Evolutionary conservation across 352 stramenopile species (phyloP).

Genomic region (Pythium monospermum): DNA sequence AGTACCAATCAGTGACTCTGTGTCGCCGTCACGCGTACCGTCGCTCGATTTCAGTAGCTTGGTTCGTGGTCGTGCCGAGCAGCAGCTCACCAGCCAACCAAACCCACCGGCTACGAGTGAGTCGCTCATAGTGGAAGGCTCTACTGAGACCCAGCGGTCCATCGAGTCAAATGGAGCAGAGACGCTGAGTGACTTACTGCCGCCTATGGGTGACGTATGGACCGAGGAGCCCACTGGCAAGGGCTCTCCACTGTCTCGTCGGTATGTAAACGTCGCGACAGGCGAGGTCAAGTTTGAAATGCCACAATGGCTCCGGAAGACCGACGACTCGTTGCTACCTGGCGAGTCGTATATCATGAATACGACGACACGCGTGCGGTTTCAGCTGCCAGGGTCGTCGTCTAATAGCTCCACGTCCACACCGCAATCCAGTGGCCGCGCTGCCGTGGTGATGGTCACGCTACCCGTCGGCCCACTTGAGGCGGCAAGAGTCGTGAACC

Average conservation of each 20-base stretch:
- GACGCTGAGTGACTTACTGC: conserved; percentile 13
- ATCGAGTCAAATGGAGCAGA: conserved; percentile 4
- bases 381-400: conserved; percentile 12
- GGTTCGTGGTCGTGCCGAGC: neutral
- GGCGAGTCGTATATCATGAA: conserved; percentile 18
- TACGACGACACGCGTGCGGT: conserved; percentile 12
- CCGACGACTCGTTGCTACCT: conserved; percentile 5
- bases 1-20: neutral
- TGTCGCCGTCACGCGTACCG: conserved; percentile 4
- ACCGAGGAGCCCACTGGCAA: conserved; percentile 1
- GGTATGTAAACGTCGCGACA: conserved; percentile 12
- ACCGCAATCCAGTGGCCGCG: conserved; percentile 4
- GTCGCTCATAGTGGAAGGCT: neutral
- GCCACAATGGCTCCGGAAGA: conserved; percentile 16
- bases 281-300: conserved; percentile 2
- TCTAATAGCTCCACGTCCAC: neutral
- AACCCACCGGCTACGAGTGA: neutral
- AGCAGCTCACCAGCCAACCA: too few relatives aligned
- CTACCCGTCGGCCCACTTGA: conserved; percentile 16
- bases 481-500: conserved; percentile 12
- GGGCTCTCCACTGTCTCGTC: neutral
- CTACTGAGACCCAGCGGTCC: conserved; percentile 3
- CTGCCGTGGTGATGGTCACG: conserved; percentile 12
- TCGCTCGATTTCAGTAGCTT: conserved; percentile 14
- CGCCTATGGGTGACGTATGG: conserved; percentile 22